phyloP scores from a whole-genome alignment of 805 yeast genomes.

The Candida krabiensis region DNA sequence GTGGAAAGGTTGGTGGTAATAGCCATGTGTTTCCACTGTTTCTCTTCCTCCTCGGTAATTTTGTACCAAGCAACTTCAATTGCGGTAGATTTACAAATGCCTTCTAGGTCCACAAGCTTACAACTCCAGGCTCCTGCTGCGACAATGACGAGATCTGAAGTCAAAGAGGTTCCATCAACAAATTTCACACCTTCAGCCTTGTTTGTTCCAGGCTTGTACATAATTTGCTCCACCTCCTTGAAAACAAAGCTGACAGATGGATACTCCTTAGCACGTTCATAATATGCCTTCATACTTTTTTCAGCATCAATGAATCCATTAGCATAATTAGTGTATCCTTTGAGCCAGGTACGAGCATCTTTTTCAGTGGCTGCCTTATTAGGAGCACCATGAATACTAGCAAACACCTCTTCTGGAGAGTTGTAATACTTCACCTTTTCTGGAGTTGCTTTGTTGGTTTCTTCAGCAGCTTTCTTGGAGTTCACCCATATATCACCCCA shows the following conservation, averaged over 20 bases:
- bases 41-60: conserved; percentile 22
- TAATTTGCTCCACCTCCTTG: conserved; percentile 18
- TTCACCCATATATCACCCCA: conserved; percentile 23
- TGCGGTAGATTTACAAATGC: conserved; percentile 17
- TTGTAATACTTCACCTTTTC: conserved; percentile 12
- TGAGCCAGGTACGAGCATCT: conserved; percentile 16
- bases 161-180: conserved; percentile 9
- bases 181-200: conserved; percentile 19
- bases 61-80: conserved; percentile 29
- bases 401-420: conserved; percentile 13
- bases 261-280: conserved; percentile 20
- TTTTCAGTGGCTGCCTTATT: background rate
- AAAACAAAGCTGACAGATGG: conserved; percentile 18
- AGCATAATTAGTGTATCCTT: conserved; percentile 24
- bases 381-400: conserved; percentile 11
- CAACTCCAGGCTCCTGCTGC: conserved; percentile 32
- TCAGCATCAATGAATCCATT: conserved; percentile 29
- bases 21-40: conserved; percentile 26
- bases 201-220: conserved; percentile 11
- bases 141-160: conserved; percentile 21
- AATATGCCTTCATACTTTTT: conserved; percentile 23
- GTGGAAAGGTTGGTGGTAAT: conserved; percentile 29
- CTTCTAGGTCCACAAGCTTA: conserved; percentile 22
- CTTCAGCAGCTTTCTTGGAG: conserved; percentile 17
- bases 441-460: conserved; percentile 12